Percentiles rank a stretch among this genome's conserved stretches.
phyloP scores from a whole-genome alignment of 2,329 filamentous ascomycete genomes.

The Phoma sp. region DNA sequence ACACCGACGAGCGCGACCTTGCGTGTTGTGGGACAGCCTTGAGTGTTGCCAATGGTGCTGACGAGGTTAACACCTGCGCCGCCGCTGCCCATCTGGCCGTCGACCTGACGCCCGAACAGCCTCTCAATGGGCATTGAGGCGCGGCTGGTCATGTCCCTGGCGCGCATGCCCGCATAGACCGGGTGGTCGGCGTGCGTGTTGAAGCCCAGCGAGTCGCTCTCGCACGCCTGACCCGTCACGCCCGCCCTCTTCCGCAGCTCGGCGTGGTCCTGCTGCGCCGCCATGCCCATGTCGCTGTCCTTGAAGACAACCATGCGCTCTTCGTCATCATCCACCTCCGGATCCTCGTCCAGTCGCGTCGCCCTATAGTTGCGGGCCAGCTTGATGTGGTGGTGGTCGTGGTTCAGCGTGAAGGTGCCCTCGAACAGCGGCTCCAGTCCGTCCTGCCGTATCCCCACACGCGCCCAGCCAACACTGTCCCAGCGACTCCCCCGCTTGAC shows the following conservation, averaged over 20 bases:
- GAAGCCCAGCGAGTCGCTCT: slow-evolving; percentile 77
- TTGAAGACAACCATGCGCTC: slow-evolving; percentile 91
- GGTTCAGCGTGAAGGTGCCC: slow-evolving; percentile 81
- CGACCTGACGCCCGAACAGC: slow-evolving; percentile 73
- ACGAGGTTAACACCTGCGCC: slow-evolving; percentile 80
- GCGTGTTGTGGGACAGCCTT: slow-evolving; percentile 87
- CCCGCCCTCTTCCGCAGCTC: slow-evolving; percentile 67
- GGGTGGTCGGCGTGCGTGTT: slow-evolving; percentile 77
- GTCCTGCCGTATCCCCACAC: slow-evolving; percentile 78
- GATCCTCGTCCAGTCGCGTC: slow-evolving; percentile 73
- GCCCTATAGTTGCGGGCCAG: slow-evolving; percentile 74
- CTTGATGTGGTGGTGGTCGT: slow-evolving; percentile 87
- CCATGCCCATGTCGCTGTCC: slow-evolving; percentile 76
- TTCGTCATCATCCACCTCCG: slow-evolving; percentile 63
- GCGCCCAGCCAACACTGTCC: slow-evolving; percentile 84
- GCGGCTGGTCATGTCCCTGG: slow-evolving; percentile 54
- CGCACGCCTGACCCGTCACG: slow-evolving; percentile 60
- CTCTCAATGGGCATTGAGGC: slow-evolving; percentile 67
- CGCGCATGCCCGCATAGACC: slow-evolving; percentile 61
- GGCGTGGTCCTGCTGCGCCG: slow-evolving; percentile 52
- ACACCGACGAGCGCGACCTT: slow-evolving; percentile 91
- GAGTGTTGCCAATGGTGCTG: slow-evolving; percentile 77
- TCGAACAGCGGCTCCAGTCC: slow-evolving; percentile 83
- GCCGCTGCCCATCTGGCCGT: slow-evolving; percentile 73
- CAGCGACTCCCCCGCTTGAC: slow-evolving; percentile 78